Conservation (phyloP, 2,329 filamentous ascomycete species). For the Torrubiella hemipterigena region DNA sequence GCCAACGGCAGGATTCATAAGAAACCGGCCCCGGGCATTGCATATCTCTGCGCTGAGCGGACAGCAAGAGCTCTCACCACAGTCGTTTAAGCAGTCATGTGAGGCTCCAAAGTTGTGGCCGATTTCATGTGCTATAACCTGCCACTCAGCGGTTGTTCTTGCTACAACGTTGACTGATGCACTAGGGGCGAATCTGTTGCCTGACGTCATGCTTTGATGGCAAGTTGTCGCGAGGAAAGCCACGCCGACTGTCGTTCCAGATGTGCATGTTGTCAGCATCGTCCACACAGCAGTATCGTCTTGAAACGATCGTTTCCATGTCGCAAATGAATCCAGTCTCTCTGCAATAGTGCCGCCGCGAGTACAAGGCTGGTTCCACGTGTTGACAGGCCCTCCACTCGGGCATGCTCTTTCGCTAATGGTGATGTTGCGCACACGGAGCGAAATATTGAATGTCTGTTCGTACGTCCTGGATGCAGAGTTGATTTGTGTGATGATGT, state of each 20-base stretch:
- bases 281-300: constrained; percentile 83
- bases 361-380: constrained; percentile 69
- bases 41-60: constrained; percentile 54
- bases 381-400: constrained; percentile 43
- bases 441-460: constrained; percentile 74
- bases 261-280: constrained; percentile 61
- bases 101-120: constrained; percentile 83
- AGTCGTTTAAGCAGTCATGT: constrained; percentile 65
- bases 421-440: constrained; percentile 70
- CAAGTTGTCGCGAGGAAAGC: constrained; percentile 82
- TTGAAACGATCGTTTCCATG: constrained; percentile 58
- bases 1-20: constrained; percentile 81
- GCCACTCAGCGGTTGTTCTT: constrained; percentile 68
- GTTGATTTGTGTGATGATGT: constrained; percentile 73
- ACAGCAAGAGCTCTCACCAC: constrained; percentile 51
- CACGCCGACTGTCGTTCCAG: constrained; percentile 67
- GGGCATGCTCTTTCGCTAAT: constrained; percentile 61
- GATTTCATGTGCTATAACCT: constrained; percentile 79
- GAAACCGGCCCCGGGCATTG: constrained; percentile 57
- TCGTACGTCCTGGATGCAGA: constrained; percentile 77
- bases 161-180: constrained; percentile 72
- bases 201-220: constrained; percentile 36
- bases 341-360: constrained; percentile 48
- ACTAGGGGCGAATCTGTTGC: constrained; percentile 2
- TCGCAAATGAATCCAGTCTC: constrained; percentile 69